Evolutionary conservation across 1,284 basidiomycete species (phyloP).

Genomic region (Blastosporella zonata): DNA sequence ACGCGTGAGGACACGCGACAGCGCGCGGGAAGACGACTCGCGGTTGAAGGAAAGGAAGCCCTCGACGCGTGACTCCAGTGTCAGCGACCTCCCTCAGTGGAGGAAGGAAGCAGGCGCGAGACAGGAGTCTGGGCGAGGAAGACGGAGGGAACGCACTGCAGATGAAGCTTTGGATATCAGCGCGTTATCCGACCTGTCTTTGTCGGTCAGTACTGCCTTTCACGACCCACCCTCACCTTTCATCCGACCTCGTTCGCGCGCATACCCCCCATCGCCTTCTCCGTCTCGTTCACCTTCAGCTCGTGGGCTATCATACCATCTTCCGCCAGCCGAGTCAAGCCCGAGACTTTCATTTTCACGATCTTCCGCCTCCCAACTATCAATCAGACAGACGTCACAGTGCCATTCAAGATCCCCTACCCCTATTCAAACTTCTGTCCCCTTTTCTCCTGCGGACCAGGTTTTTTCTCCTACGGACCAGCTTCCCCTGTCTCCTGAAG

Average conservation of each 20-base stretch:
- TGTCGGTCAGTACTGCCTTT: constrained; percentile 25
- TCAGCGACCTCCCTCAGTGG: constrained; percentile 49
- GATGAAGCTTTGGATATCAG: constrained; percentile 34
- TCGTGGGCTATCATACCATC: constrained; percentile 28
- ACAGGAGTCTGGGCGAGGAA: constrained; percentile 51
- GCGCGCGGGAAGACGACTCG: constrained; percentile 35
- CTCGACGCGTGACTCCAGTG: constrained; percentile 36
- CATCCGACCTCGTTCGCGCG: constrained; percentile 36
- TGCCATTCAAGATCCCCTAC: constrained; percentile 32
- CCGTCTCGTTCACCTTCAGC: constrained; percentile 47
- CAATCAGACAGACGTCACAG: constrained; percentile 21
- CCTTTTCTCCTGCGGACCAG: constrained; percentile 19
- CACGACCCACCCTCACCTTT: constrained; percentile 33
- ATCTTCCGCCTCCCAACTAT: constrained; percentile 24
- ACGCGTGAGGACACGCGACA: constrained; percentile 50
- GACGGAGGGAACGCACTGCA: constrained; percentile 49
- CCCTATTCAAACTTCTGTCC: constrained; percentile 29
- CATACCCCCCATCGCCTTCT: constrained; percentile 48
- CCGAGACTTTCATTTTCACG: constrained; percentile 19
- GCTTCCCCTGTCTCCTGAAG: constrained; percentile 32
- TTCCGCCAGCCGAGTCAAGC: constrained; percentile 16
- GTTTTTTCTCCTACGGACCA: constrained; percentile 22
- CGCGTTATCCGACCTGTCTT: constrained; percentile 21
- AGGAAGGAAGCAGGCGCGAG: constrained; percentile 40
- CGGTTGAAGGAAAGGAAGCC: constrained; percentile 34